Evolutionary conservation across 2,329 filamentous ascomycete species (phyloP).

Genomic region (Talaromyces piceae): DNA sequence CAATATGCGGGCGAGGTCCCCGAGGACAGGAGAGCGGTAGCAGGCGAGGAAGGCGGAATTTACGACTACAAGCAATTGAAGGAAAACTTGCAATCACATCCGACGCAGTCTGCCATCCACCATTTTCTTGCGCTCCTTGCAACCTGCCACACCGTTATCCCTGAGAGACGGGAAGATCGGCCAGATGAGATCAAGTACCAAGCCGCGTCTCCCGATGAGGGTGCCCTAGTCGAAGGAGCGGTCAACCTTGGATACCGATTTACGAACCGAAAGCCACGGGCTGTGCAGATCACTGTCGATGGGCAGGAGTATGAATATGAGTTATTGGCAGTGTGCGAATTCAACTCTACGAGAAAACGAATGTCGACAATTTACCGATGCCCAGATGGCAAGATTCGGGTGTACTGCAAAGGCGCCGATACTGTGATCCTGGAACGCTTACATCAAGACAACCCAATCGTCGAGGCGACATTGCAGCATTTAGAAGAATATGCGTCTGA

Average conservation of each 20-base stretch:
- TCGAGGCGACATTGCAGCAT: constrained; percentile 85
- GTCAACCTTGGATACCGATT: constrained; percentile 81
- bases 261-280: constrained; percentile 77
- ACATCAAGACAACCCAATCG: constrained; percentile 71
- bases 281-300: constrained; percentile 73
- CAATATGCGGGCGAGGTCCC: constrained; percentile 90
- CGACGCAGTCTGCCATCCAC: constrained; percentile 56
- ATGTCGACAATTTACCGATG: constrained; percentile 98
- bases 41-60: constrained; percentile 63
- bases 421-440: constrained; percentile 94
- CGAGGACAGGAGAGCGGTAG: constrained; percentile 75
- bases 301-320: constrained; percentile 75
- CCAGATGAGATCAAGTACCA: constrained; percentile 88
- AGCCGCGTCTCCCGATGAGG: constrained; percentile 93
- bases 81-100: constrained; percentile 60
- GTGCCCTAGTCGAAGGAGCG: constrained; percentile 90
- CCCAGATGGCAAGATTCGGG: constrained; percentile 86
- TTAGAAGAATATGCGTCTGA: constrained; percentile 98
- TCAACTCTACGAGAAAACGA: constrained; percentile 93
- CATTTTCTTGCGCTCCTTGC: constrained; percentile 83
- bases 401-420: constrained; percentile 94
- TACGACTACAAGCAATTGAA: constrained; percentile 73
- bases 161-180: constrained; percentile 73
- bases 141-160: constrained; percentile 96
- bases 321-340: constrained; percentile 93